These are phyloP conservation scores for Candida labiduridarum DNA, from an alignment of 1,139 yeast species.

Conservation along the genomic window DNA sequence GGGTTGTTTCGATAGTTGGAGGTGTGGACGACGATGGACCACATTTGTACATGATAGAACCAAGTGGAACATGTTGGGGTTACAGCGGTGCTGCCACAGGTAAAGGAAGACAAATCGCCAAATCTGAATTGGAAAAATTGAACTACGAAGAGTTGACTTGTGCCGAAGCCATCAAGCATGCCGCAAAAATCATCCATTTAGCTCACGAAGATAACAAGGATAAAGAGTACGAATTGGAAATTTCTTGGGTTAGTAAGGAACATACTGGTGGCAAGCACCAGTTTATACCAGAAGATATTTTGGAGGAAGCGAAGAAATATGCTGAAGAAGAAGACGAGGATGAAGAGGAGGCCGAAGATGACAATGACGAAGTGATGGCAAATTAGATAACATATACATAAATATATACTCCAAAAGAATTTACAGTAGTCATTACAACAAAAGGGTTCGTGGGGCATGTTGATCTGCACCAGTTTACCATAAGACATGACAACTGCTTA, in stretches of 20 bases:
- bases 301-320: slow-evolving; percentile 77
- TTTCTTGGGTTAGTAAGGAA: slow-evolving; percentile 75
- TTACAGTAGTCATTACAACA: too few species aligned
- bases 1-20: slow-evolving; percentile 88
- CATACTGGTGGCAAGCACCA: slow-evolving; percentile 85
- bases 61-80: slow-evolving; percentile 97
- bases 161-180: slow-evolving; percentile 85
- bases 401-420: not conserved
- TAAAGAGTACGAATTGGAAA: slow-evolving; percentile 93
- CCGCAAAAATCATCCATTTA: slow-evolving; percentile 87
- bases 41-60: slow-evolving; percentile 95
- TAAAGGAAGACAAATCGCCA: slow-evolving; percentile 95
- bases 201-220: slow-evolving; percentile 99
- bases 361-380: slow-evolving; percentile 17
- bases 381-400: not conserved
- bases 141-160: slow-evolving; percentile 70
- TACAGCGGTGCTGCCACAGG: slow-evolving; percentile 97
- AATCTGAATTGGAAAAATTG: slow-evolving; percentile 91
- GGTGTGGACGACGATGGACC: slow-evolving; percentile 90
- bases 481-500: too few species aligned
- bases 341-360: too few species aligned
- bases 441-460: too few species aligned
- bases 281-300: slow-evolving; percentile 73
- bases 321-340: slow-evolving; percentile 43
- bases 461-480: too few species aligned